These are phyloP conservation scores for Agapanthus africanus DNA, from an alignment of 106 monocot species.

Conservation along the genomic window DNA sequence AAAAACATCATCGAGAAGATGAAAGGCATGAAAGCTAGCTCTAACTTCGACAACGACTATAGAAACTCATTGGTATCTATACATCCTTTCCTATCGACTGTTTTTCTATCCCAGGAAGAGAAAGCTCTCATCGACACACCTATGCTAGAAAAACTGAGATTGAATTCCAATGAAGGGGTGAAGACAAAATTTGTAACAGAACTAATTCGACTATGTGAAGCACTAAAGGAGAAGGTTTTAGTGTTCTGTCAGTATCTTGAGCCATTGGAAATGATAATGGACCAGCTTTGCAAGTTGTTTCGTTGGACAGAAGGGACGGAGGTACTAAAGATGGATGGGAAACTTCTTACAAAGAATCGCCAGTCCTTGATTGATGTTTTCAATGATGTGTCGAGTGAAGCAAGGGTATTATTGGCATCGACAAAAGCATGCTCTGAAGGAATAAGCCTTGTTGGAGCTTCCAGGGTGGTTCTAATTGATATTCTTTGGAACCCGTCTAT, in stretches of 20 bases:
- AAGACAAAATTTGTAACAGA: constrained; percentile 77
- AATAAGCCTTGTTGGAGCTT: constrained; percentile 64
- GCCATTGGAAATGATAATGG: constrained; percentile 48
- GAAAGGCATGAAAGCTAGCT: not conserved
- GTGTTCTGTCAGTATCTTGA: constrained; percentile 63
- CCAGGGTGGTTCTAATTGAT: constrained; percentile 71
- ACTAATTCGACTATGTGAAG: constrained; percentile 32
- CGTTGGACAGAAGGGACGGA: constrained; percentile 51
- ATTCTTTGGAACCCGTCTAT: constrained; percentile 82
- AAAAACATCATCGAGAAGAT: constrained; percentile 28
- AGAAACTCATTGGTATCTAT: constrained; percentile 33
- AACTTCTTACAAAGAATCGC: constrained; percentile 17
- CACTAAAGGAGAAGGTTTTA: constrained; percentile 53
- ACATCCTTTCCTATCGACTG: constrained; percentile 44
- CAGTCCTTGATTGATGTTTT: constrained; percentile 44
- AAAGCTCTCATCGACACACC: constrained; percentile 12
- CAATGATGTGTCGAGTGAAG: constrained; percentile 41
- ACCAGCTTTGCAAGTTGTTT: constrained; percentile 37
- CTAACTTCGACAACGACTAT: constrained; percentile 26
- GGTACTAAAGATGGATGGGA: constrained; percentile 52
- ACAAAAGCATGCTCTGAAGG: constrained; percentile 78
- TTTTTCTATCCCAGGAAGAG: constrained; percentile 27
- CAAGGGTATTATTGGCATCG: constrained; percentile 65
- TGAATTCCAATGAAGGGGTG: constrained; percentile 44
- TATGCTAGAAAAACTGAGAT: constrained; percentile 15